A percentile compares a stretch with the other conserved stretches of the same genome.
Evolutionary conservation across 148 eudicot genomes (phyloP).

Genomic region (Rhododendron vialii): DNA sequence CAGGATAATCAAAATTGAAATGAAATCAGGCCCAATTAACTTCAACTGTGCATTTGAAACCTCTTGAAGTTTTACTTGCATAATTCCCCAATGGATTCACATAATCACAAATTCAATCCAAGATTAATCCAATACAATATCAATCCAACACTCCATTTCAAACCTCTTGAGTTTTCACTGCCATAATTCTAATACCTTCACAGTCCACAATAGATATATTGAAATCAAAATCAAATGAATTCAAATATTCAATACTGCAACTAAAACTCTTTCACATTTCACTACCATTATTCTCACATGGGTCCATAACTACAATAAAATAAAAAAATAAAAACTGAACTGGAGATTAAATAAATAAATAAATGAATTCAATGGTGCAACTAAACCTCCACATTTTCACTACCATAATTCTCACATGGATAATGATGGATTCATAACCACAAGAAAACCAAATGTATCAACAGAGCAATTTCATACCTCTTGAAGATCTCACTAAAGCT

Average conservation of each 20-base stretch:
- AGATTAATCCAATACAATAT: background rate
- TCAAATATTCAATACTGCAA: background rate
- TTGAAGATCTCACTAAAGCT: constrained; percentile 55
- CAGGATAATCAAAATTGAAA: background rate
- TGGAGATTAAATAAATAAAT: background rate
- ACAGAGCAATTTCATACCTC: constrained; percentile 26
- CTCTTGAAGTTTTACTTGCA: constrained; percentile 42
- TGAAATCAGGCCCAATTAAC: background rate
- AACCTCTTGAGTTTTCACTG: background rate
- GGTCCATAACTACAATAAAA: background rate
- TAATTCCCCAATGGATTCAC: background rate
- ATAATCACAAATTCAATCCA: background rate
- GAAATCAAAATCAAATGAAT: background rate
- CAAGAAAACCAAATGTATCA: background rate
- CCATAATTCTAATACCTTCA: background rate
- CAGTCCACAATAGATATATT: background rate
- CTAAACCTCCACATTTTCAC: background rate
- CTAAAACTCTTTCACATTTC: background rate
- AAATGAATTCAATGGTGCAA: background rate
- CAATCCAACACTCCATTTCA: background rate
- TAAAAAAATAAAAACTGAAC: background rate
- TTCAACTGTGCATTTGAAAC: constrained; percentile 15
- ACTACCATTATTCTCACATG: background rate
- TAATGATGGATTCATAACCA: background rate
- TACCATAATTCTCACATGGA: background rate